Conservation (phyloP, 257 asterid species). For the Nemophila menziesii region DNA sequence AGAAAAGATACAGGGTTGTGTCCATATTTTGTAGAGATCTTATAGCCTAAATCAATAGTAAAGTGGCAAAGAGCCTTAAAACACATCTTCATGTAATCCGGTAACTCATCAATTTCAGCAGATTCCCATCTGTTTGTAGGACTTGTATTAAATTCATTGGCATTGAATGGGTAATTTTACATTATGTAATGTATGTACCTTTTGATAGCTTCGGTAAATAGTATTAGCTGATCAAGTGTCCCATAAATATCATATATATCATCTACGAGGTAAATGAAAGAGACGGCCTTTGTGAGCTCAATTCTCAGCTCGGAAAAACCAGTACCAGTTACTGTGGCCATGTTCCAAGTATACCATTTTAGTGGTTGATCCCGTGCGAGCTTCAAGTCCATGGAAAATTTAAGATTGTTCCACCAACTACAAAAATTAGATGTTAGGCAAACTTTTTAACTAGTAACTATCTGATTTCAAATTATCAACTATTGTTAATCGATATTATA, state of each 20-base stretch:
- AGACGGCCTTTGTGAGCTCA: slow-evolving; percentile 18
- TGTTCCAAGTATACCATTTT: slow-evolving; percentile 31
- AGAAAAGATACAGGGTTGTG: slow-evolving; percentile 21
- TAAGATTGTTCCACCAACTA: slow-evolving; percentile 35
- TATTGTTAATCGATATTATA: background rate
- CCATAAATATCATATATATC: slow-evolving; percentile 32
- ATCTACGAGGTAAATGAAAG: slow-evolving; percentile 23
- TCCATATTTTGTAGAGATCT: slow-evolving; percentile 20
- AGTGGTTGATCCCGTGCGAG: slow-evolving; percentile 24
- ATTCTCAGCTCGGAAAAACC: slow-evolving; percentile 16
- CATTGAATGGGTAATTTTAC: background rate
- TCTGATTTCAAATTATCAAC: background rate
- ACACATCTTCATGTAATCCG: slow-evolving; percentile 38
- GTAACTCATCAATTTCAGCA: slow-evolving; percentile 15
- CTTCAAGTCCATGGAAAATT: slow-evolving; percentile 20
- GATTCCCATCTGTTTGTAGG: slow-evolving; percentile 32
- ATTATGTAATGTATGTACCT: slow-evolving; percentile 11
- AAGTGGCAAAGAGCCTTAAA: slow-evolving; percentile 31
- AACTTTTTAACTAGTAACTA: background rate
- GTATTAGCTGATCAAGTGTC: slow-evolving; percentile 12
- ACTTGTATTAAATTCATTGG: background rate
- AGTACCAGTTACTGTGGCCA: slow-evolving; percentile 14
- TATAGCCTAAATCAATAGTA: slow-evolving; percentile 18
- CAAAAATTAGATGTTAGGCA: background rate
- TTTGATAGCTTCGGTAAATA: slow-evolving; percentile 17